Percentiles rank a stretch among this genome's conserved stretches.
These are phyloP conservation scores for Pascua guehoae DNA, from an alignment of 1,284 basidiomycete genomes.

Conservation along the genomic window DNA sequence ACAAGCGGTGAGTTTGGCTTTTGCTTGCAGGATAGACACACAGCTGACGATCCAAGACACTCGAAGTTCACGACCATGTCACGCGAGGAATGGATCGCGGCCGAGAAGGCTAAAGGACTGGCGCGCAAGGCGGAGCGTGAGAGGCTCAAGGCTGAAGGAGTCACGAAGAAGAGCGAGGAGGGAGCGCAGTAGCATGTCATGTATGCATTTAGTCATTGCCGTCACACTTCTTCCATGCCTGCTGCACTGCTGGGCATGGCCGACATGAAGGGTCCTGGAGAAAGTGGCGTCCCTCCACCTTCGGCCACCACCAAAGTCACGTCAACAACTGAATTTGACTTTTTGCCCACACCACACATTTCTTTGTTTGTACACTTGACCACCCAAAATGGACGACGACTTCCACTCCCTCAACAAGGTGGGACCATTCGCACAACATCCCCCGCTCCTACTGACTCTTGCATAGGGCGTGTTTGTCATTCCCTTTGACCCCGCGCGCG, in stretches of 20 bases:
- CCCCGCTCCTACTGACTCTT: not conserved
- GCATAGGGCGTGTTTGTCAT: conserved; percentile 36
- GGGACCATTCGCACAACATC: not conserved
- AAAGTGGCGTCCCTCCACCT: not conserved
- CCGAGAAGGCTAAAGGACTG: conserved; percentile 16
- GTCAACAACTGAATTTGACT: no score
- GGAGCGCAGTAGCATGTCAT: not conserved
- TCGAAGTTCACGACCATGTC: conserved; percentile 1
- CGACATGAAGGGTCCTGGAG: no score
- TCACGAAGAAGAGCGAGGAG: not conserved
- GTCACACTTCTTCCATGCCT: no score
- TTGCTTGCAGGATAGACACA: not conserved
- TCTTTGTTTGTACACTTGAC: not conserved
- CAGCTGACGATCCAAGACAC: not conserved
- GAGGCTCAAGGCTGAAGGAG: conserved; percentile 5
- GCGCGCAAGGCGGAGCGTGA: conserved; percentile 22
- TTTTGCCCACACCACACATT: not conserved
- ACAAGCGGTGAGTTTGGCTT: conserved; percentile 49
- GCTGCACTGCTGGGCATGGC: no score
- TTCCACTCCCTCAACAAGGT: conserved; percentile 39
- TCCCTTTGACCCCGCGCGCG: conserved; percentile 21
- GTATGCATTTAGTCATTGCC: no score
- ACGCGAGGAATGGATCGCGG: conserved; percentile 24
- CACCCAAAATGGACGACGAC: conserved; percentile 22
- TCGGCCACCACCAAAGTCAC: not conserved